Evolutionary conservation across 108 stramenopile genomes (phyloP).

Genomic region (Schizochytrium sp.): DNA sequence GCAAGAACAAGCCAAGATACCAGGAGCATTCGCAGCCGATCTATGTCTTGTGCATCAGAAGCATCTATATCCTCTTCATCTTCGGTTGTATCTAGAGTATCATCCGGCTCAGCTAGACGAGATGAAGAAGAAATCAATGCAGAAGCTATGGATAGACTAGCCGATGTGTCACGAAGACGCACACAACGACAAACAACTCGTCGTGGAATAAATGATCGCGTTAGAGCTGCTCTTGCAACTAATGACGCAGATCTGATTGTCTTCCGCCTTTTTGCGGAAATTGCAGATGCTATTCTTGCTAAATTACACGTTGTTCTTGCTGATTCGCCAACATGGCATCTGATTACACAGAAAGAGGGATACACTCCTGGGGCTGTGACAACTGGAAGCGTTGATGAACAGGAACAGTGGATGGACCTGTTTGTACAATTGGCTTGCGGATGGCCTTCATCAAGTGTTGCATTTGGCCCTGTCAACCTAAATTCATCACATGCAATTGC

Average conservation of each 20-base stretch:
- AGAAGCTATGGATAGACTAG: background rate
- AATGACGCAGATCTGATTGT: background rate
- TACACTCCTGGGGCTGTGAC: background rate
- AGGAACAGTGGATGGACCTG: background rate
- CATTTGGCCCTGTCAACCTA: background rate
- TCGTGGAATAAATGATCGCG: background rate
- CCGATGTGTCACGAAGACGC: background rate
- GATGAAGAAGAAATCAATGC: background rate
- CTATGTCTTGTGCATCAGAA: too few species aligned
- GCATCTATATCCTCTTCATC: too few species aligned
- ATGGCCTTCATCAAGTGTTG: background rate
- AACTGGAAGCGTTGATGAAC: background rate
- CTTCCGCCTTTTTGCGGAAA: slow-evolving; percentile 1
- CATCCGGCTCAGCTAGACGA: background rate
- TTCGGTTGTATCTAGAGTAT: too few species aligned
- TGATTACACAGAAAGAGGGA: background rate
- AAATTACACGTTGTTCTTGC: background rate
- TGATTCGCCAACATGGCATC: background rate
- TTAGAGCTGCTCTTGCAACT: background rate
- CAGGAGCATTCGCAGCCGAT: too few species aligned
- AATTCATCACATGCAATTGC: too few species aligned
- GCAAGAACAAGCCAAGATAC: too few species aligned
- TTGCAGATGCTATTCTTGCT: background rate
- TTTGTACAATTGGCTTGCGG: background rate
- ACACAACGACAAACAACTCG: background rate